Evolutionary conservation across 1,284 basidiomycete genomes (phyloP), one percentile per base, ranked within the genome.

Genomic region (Marasmius oreades): DNA sequence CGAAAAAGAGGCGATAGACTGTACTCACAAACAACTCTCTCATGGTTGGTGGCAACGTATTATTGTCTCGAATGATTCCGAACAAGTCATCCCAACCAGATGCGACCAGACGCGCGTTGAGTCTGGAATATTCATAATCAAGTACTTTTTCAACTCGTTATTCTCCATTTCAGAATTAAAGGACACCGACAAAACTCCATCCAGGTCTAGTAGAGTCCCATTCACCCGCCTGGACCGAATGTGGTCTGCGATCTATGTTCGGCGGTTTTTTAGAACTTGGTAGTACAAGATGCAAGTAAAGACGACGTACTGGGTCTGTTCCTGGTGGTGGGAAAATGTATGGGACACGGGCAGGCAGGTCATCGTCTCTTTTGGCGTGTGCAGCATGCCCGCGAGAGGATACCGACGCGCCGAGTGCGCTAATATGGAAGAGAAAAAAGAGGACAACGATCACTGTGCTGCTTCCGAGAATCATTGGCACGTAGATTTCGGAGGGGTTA

Each of bases 271-370:
- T 5, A 28, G n/a, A 12, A 1, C n/a, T 20, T 23, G 3, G 16
- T 22, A 26, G 11, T 51, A 24, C 31, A 23, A 3, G n/a, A 33
- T 1, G 24, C 10, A 3, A 20, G 14, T n/a, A 22, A n/a, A 26
- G 12, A 14, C 45, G 24, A 53, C 62, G 55, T 42, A 70, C 71
- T 14, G 67, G 59, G 54, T 70, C 61, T 12, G 68, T 69, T 36
- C 71, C 70, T 28, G 70, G 70, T n/a, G 65, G 45, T n/a, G 71
- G 71, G 46, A 73, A 70, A 2, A 73, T 58, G 24, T 73, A 73
- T 7, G 70, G 70, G 42, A 73, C 66, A 11, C 71, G 67, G 23
- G 71, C 70, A 55, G 71, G 69, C 22, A 70, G 61, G 42, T 68
- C 62, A 53, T 70, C 66, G 50, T 73, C 70, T 37, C 70, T 63